Conservation (phyloP, 805 yeast genomes). For the Starmerella tilneyi region DNA sequence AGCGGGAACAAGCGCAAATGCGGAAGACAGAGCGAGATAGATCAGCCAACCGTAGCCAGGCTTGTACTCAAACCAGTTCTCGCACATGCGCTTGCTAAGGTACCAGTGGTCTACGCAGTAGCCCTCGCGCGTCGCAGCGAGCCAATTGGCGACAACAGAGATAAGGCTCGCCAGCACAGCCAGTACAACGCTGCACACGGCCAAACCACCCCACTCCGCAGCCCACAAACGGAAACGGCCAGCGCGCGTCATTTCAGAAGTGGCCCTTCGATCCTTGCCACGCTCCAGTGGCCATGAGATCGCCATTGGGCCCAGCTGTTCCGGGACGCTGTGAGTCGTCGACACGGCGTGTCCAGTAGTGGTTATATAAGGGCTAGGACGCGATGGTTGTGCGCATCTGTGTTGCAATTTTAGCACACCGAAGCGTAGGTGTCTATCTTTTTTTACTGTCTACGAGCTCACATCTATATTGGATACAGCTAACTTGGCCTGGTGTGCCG, state of each 20-base stretch:
- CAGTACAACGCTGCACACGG: conserved; percentile 58
- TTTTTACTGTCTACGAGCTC: too few relatives aligned
- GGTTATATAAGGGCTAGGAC: neutral
- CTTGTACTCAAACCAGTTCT: conserved; percentile 31
- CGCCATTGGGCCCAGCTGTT: conserved; percentile 9
- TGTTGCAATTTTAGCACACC: too few relatives aligned
- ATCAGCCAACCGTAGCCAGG: conserved; percentile 31
- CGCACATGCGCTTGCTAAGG: conserved; percentile 58
- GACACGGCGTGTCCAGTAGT: neutral
- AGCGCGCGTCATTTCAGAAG: conserved; percentile 3
- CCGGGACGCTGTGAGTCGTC: neutral
- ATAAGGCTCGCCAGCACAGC: conserved; percentile 73
- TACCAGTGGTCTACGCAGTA: conserved; percentile 54
- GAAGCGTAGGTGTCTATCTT: too few relatives aligned
- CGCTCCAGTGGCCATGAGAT: conserved; percentile 24
- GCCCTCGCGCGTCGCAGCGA: conserved; percentile 65
- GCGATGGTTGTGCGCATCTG: too few relatives aligned
- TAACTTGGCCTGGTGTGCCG: too few relatives aligned
- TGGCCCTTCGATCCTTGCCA: conserved; percentile 14
- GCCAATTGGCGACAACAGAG: conserved; percentile 71
- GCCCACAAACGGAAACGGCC: conserved; percentile 7
- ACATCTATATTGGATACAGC: too few relatives aligned
- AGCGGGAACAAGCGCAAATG: conserved; percentile 36
- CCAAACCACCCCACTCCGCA: conserved; percentile 52
- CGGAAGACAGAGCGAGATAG: conserved; percentile 33